These are phyloP conservation scores for Ophiostoma tasmaniense DNA, from an alignment of 2,329 filamentous ascomycete genomes.

Conservation along the genomic window DNA sequence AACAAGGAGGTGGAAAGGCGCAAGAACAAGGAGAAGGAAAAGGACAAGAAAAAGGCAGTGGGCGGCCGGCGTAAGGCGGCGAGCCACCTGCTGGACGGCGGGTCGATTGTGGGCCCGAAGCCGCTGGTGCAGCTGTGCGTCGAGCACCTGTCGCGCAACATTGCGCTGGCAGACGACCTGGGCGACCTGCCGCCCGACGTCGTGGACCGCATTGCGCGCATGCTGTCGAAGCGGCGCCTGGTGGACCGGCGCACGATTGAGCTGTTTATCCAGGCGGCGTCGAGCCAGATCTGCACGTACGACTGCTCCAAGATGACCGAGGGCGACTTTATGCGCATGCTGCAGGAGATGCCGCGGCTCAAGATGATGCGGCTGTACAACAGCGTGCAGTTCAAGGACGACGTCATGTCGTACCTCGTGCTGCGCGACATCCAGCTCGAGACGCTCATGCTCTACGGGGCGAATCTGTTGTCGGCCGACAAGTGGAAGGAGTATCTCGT, in stretches of 20 bases:
- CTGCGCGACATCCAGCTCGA: slow-evolving; percentile 58
- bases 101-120: slow-evolving; percentile 57
- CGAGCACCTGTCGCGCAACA: slow-evolving; percentile 54
- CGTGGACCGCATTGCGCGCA: slow-evolving; percentile 51
- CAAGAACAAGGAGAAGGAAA: slow-evolving; percentile 33
- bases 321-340: slow-evolving; percentile 72
- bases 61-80: slow-evolving; percentile 65
- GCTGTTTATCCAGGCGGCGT: slow-evolving; percentile 47
- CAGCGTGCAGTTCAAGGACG: slow-evolving; percentile 86
- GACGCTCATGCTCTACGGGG: slow-evolving; percentile 69
- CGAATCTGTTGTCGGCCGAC: slow-evolving; percentile 70
- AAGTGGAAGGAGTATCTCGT: slow-evolving; percentile 66
- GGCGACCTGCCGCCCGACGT: slow-evolving; percentile 48
- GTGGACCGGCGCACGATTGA: slow-evolving; percentile 45
- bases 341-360: slow-evolving; percentile 63
- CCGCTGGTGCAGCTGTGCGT: slow-evolving; percentile 56
- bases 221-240: slow-evolving; percentile 52
- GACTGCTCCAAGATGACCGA: slow-evolving; percentile 57
- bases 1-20: slow-evolving; percentile 22
- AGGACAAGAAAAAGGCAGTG: slow-evolving; percentile 29
- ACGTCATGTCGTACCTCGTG: slow-evolving; percentile 70
- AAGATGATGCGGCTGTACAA: slow-evolving; percentile 68
- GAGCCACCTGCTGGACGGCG: slow-evolving; percentile 76
- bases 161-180: slow-evolving; percentile 53
- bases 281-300: slow-evolving; percentile 47